Conservation (phyloP, 805 yeast species). For the Debaryomyces hansenii region DNA sequence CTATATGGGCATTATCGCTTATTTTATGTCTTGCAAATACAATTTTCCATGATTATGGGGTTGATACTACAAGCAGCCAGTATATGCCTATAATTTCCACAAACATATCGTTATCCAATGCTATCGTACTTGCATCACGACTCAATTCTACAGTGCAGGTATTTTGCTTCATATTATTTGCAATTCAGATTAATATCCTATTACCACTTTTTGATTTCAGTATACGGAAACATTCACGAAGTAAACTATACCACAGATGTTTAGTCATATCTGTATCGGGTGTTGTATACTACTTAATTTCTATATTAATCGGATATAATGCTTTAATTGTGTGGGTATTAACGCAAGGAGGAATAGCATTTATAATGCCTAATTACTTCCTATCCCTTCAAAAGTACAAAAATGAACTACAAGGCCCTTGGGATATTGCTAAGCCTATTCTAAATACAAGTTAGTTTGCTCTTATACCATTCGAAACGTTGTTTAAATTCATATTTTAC, state of each 20-base stretch:
- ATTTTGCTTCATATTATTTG: constrained; percentile 76
- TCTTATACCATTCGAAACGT: neutral
- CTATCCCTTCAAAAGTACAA: constrained; percentile 73
- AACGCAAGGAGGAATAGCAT: constrained; percentile 46
- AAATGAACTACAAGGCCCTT: constrained; percentile 86
- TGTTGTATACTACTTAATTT: constrained; percentile 25
- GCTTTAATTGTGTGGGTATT: constrained; percentile 50
- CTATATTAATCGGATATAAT: constrained; percentile 20
- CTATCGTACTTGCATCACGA: constrained; percentile 89
- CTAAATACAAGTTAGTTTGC: constrained; percentile 19
- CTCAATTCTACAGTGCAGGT: constrained; percentile 71
- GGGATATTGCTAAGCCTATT: constrained; percentile 85
- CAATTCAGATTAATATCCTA: constrained; percentile 69
- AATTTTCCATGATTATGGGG: constrained; percentile 65
- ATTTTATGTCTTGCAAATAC: constrained; percentile 75
- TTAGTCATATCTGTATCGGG: constrained; percentile 21
- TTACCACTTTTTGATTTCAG: constrained; percentile 69
- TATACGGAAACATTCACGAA: constrained; percentile 44
- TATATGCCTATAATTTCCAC: constrained; percentile 67
- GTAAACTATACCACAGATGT: constrained; percentile 17
- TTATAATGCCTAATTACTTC: constrained; percentile 70
- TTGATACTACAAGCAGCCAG: constrained; percentile 34
- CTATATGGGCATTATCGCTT: constrained; percentile 89
- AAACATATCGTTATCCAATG: constrained; percentile 79
- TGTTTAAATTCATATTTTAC: neutral